Conservation (phyloP, 2,329 filamentous ascomycete species). For the Penicillium sclerotigenum region DNA sequence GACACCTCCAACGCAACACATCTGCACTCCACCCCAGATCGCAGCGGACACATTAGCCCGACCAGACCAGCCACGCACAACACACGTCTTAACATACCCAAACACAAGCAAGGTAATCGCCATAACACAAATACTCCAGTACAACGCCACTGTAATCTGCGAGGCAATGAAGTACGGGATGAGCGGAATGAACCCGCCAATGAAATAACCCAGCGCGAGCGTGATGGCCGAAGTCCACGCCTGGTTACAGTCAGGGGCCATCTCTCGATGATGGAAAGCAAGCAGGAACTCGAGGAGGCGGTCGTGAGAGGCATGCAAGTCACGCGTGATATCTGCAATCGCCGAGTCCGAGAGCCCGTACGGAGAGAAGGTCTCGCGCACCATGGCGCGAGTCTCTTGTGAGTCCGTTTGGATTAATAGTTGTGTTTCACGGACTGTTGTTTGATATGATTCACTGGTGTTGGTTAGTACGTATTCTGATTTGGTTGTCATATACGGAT, state of each 20-base stretch:
- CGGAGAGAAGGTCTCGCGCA: constrained; percentile 41
- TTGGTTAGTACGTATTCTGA: neutral
- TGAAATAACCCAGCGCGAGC: constrained; percentile 66
- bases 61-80: constrained; percentile 46
- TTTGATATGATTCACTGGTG: constrained; percentile 44
- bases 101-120: constrained; percentile 41
- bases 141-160: constrained; percentile 49
- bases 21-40: constrained; percentile 61
- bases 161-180: constrained; percentile 64
- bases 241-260: constrained; percentile 45
- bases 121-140: constrained; percentile 45
- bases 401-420: constrained; percentile 40
- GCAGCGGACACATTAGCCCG: constrained; percentile 51
- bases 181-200: constrained; percentile 68
- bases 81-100: constrained; percentile 46
- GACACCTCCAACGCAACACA: constrained; percentile 61
- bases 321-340: constrained; percentile 36
- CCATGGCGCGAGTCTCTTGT: constrained; percentile 37
- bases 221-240: constrained; percentile 58
- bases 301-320: constrained; percentile 38
- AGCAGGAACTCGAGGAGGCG: constrained; percentile 48
- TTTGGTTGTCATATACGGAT: neutral
- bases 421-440: constrained; percentile 45
- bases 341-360: constrained; percentile 41
- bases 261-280: constrained; percentile 48